phyloP scores from a whole-genome alignment of 805 yeast species.

The Saccharomycopsis selenospora region DNA sequence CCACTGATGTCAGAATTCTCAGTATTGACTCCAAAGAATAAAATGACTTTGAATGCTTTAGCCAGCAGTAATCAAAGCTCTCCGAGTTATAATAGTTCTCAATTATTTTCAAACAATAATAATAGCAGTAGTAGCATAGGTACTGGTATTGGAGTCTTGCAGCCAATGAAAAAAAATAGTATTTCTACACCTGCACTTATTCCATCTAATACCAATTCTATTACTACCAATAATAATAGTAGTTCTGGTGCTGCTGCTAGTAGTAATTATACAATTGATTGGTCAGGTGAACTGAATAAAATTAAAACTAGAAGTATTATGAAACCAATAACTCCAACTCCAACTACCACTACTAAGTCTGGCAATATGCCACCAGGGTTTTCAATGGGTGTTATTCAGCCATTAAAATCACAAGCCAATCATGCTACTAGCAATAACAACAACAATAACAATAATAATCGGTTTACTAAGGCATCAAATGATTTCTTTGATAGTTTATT shows the following conservation, averaged over 20 bases:
- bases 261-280: conserved; percentile 20
- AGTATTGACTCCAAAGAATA: conserved; percentile 5
- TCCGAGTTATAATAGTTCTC: background rate
- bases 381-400: conserved; percentile 32
- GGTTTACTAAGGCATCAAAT: conserved; percentile 9
- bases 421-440: no score
- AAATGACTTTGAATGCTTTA: background rate
- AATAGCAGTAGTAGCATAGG: no score
- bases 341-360: background rate
- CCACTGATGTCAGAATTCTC: background rate
- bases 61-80: background rate
- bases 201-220: conserved; percentile 6
- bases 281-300: conserved; percentile 23
- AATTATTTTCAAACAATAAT: background rate
- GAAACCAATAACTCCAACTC: conserved; percentile 4
- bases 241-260: background rate
- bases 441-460: background rate
- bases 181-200: background rate
- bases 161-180: background rate
- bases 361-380: conserved; percentile 37
- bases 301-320: conserved; percentile 14
- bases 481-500: conserved; percentile 20
- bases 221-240: background rate
- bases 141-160: conserved; percentile 1
- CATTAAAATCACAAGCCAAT: conserved; percentile 25